Base-by-base conservation (phyloP, 306 rosid genomes). In the Rubus parviflorus region DNA sequence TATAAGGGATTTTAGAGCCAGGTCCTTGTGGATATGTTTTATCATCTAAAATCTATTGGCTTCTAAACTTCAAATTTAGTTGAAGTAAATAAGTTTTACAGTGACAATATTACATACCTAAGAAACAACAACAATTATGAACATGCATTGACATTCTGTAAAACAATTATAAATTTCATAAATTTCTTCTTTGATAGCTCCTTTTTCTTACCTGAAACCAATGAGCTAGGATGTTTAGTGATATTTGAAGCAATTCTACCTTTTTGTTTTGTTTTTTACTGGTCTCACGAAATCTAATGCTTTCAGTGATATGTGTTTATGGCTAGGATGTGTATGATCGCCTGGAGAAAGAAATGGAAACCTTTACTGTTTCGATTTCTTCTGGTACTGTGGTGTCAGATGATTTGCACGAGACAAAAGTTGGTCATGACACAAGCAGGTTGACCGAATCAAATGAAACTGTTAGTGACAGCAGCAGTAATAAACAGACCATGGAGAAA, bases 261-360 rank as follows among this genome's bases (percentile, higher is more conserved):
- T 60, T 46, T 73, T 72, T 76, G 2, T 7, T 25, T 25, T 23
- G 25, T 25, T 11, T 60, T 35, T 13, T 61, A 23, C 15, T 20
- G 73, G 61, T 72, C 66, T 62, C 20, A n/a, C 47, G 20, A 70
- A 75, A 38, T 71, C 85, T 84, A 60, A 82, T 82, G 72, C 83
- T 75, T 77, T n/a, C 35, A 49, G 42, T 48, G 7, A 62, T 35
- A 41, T 75, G 67, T 57, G 40, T 79, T 77, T 75, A 72, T 82
- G 80, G 47, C 81, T 82, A 95, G 99, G 96, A 81, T 68, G 81
- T 95, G 56, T 92, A 88, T 79, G 96, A 84, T 67, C 86, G 74
- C 73, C 20, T 89, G 82, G 90, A 92, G 86, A 92, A 89, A 81
- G 98, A 95, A 79, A 83, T 91, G 88, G 98, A 95, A 84, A 81